Base-by-base conservation (phyloP, 805 yeast genomes). In the Starmerella davenportii region DNA sequence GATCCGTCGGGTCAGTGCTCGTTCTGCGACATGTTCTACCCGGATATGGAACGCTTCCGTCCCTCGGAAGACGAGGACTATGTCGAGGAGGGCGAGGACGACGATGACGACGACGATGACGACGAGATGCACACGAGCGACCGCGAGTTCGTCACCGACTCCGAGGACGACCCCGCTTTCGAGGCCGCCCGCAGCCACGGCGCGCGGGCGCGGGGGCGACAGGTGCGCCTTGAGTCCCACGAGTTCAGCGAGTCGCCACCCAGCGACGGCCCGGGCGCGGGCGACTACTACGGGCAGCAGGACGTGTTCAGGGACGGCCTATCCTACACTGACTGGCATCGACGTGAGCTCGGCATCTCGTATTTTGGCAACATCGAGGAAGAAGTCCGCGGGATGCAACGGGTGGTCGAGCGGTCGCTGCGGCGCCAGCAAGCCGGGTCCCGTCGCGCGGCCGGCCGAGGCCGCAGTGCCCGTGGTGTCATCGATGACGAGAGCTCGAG, bases 1-100 rank as follows among this genome's bases (percentile, higher is more conserved):
- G 69, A 69, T 40, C 79, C 76, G 1, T 37, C 23, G 9, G 53
- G 63, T 1, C 59, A 51, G 24, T 74, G 82, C 47, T 53, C 63
- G 21, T 68, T 71, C 46, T 76, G 81, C 51, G 78, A 76, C 11
- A 14, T 14, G 19, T 29, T 29, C 16, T 23, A 21, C 25, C 14
- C 34, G 34, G 21, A 13, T 16, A 9, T 13, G 20, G n/a, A 4
- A 8, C n/a, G 7, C 4, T 7, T 16, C n/a, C 14, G n/a, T 5
- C 7, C 18, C 9, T 16, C 34, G 11, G 25, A 18, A 15, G 34
- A 18, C 19, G 21, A 18, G 5, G 34, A 19, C 5, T 38, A 38
- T 11, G 31, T 35, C 18, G 43, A 37, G 15, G 44, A 41, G 9
- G 43, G 21, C 20, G 36, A 28, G 33, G 40, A 42, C 9, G 31